Conservation (phyloP, 768 basidiomycete genomes). For the Mycena filopes region DNA sequence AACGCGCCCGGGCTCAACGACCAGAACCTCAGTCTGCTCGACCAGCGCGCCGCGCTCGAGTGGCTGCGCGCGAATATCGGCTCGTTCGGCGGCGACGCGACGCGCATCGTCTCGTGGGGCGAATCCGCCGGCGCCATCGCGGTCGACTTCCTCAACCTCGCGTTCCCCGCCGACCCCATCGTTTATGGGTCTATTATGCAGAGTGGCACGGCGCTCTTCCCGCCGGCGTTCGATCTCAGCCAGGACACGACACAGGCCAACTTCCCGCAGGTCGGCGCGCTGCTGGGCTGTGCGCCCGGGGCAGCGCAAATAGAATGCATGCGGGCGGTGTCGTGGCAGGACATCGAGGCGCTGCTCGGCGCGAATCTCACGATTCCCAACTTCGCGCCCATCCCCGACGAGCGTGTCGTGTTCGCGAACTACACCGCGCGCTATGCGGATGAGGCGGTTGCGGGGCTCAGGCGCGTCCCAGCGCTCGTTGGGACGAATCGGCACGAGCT, state of each 20-base stretch:
- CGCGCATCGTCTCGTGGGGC: slow-evolving; percentile 3
- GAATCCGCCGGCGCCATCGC: slow-evolving; percentile 6
- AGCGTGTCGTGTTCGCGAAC: slow-evolving; percentile 2
- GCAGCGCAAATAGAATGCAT: neutral
- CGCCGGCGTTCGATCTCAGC: neutral
- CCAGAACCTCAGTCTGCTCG: slow-evolving; percentile 2
- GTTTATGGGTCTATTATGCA: neutral
- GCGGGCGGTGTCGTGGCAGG: neutral
- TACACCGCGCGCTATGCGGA: slow-evolving; percentile 1
- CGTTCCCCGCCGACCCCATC: neutral
- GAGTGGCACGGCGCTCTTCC: slow-evolving; percentile 5
- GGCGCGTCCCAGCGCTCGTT: slow-evolving; percentile 4
- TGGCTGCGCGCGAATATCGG: slow-evolving; percentile 2
- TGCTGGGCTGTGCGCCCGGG: neutral
- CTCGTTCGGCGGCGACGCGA: neutral
- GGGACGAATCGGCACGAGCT: neutral
- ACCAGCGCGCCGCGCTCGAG: slow-evolving; percentile 8
- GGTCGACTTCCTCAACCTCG: neutral
- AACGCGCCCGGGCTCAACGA: neutral
- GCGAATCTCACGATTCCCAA: neutral
- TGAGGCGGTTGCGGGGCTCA: neutral
- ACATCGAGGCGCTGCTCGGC: neutral
- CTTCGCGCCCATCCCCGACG: neutral
- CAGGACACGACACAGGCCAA: neutral
- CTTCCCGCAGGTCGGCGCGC: neutral